Evolutionary conservation across 768 basidiomycete genomes (phyloP), one percentile per base, ranked within the genome.

Genomic region (Russula sp.): DNA sequence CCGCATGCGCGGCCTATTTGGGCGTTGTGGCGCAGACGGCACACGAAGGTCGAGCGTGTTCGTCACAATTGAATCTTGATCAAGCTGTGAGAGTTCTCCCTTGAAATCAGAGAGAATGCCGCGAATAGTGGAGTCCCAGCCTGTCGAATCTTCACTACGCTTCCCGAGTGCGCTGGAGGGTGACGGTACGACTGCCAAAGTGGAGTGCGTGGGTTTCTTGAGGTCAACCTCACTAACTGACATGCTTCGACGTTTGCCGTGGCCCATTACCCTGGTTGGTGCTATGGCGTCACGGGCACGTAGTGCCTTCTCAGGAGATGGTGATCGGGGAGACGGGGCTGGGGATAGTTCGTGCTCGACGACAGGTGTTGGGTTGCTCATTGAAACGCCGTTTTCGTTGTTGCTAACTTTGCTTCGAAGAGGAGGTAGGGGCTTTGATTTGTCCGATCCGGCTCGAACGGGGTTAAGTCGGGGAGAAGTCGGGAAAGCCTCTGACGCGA

Each of bases 21-120:
- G 39, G 6, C 66, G 68, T 10, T 61, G 67, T 57, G 87, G 80
- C 5, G 80, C 82, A 10, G 84, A 82, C 7, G 87, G 87, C 71
- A 89, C 86, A 64, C 75, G 79, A 50, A 91, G 80, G 71, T 85
- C 86, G 61, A 91, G 76, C 27, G 78, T 72, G 51, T 81, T 72
- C 45, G 74, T 73, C 51, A 79, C 77, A 40, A 79, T 76, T 52
- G 85, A 80, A 66, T 87, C 88, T 64, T 51, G 53, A 55, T 60
- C 61, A 31, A 90, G 75, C 63, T 85, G 82, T 65, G 81, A 82
- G 60, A 91, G 77, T 73, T 87, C 83, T 60, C 86, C 88, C 73
- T 83, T 81, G 74, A 93, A 87, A 63, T 91, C 85, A 67, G 80
- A 82, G 54, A 91, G 75, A 65, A 91, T 81, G 45, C 85, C 86